These are phyloP conservation scores for Talaromyces adpressus DNA, from an alignment of 495 filamentous ascomycete genomes.

Conservation along the genomic window DNA sequence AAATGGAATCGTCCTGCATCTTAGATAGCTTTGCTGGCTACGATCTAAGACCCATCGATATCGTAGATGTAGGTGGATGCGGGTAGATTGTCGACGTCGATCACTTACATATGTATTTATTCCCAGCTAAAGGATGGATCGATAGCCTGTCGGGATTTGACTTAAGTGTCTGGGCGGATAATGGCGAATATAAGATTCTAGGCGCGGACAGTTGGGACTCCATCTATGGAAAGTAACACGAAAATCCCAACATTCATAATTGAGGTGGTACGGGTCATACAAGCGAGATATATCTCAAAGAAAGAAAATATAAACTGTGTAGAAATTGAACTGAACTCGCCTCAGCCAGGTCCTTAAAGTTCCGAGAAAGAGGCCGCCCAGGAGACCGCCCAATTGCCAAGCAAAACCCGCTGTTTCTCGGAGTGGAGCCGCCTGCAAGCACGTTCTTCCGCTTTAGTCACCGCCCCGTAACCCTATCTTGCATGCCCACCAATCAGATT, in stretches of 20 bases:
- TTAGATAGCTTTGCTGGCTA: not conserved
- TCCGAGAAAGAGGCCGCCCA: no score
- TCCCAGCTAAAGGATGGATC: not conserved
- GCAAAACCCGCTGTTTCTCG: not conserved
- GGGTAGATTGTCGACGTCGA: not conserved
- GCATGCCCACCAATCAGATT: not conserved
- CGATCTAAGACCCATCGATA: not conserved
- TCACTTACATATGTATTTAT: no score
- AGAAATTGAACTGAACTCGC: no score
- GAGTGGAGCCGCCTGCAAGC: not conserved
- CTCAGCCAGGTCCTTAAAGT: no score
- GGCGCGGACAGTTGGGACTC: not conserved
- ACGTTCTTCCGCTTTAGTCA: not conserved
- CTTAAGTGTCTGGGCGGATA: not conserved
- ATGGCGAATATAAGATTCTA: not conserved
- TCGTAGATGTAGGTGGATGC: not conserved
- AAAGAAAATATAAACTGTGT: no score
- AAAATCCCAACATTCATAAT: not conserved
- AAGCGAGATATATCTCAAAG: not conserved
- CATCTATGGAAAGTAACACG: not conserved
- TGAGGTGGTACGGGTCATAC: not conserved
- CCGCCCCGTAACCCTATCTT: not conserved
- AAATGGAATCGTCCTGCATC: not conserved
- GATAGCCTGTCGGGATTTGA: not conserved
- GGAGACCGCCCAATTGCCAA: no score